Base-by-base conservation (phyloP, 768 basidiomycete genomes). In the Serendipita vermifera region DNA sequence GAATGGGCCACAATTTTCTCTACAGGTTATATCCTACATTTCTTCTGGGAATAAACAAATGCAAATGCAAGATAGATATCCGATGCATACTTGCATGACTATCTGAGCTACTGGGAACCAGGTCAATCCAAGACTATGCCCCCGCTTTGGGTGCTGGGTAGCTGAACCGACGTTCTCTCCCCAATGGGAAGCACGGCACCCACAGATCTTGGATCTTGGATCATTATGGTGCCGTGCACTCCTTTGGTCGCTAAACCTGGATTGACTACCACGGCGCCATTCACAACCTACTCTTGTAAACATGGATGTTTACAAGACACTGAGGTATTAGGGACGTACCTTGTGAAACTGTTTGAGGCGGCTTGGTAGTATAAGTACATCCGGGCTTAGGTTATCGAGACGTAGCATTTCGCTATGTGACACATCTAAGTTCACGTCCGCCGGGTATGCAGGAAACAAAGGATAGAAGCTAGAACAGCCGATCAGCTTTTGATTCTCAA, bases 371-470 rank as follows among this genome's bases (percentile, higher is more conserved):
- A 99, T 78, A 38, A 98, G 71, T 3, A 98, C 78, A 64, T 94
- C 87, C 1, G 91, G 93, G 0, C 80, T 81, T 53, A 69, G 71
- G 27, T 75, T 75, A 3, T 76, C 64, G 58, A 77, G 64, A 59
- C 64, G 63, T 43, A 83, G 67, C 22, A 74, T 68, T 3, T 75
- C 70, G 32, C 76, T 77, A 69, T 97, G 94, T 17, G 85, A 82
- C 14, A 96, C 75, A 64, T 96, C 92, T 36, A 99, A 76, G 64
- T 96, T 93, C 57, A 97, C 80, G 64, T 94, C 90, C 33, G 78
- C 73, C 15, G 85, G 68, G 4, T 86, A 85, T 11, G 75, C 65
- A 0, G 96, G 96, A 68, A 97, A 97, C 36, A 96, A 69, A 0
- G 96, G 96, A 66, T 98, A 99, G 71, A 96, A 96, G 63, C 91